Percentiles rank a stretch among this genome's conserved stretches.
These are phyloP conservation scores for Pseudonectria buxi DNA, from an alignment of 2,329 filamentous ascomycete genomes.

Conservation along the genomic window DNA sequence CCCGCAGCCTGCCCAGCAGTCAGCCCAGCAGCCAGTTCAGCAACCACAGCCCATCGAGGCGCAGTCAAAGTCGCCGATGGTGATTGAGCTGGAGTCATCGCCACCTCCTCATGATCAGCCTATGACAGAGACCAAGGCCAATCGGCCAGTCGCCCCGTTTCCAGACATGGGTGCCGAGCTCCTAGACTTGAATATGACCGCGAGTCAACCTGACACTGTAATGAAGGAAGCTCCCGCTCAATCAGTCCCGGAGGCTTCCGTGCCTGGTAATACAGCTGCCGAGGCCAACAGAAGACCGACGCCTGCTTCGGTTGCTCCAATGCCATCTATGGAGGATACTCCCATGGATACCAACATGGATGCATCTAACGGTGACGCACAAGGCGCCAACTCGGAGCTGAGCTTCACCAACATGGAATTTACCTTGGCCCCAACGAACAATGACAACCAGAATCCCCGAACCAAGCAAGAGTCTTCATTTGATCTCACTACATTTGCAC, in stretches of 20 bases:
- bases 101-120: constrained; percentile 24
- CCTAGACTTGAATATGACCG: constrained; percentile 17
- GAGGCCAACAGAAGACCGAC: constrained; percentile 22
- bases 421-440: constrained; percentile 39
- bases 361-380: constrained; percentile 9
- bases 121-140: constrained; percentile 26
- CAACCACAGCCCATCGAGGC: constrained; percentile 25
- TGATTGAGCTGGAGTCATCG: constrained; percentile 32
- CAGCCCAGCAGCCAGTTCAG: constrained; percentile 8
- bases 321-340: constrained; percentile 22
- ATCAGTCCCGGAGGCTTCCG: constrained; percentile 6
- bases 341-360: constrained; percentile 17
- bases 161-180: constrained; percentile 50
- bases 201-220: constrained; percentile 8
- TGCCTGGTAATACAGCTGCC: constrained; percentile 12
- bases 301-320: constrained; percentile 19
- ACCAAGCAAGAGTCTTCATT: constrained; percentile 34
- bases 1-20: constrained; percentile 10
- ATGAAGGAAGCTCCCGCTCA: constrained; percentile 18
- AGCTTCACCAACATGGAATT: constrained; percentile 54
- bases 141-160: constrained; percentile 45
- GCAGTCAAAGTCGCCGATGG: constrained; percentile 29
- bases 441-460: constrained; percentile 18
- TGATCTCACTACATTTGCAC: constrained; percentile 39
- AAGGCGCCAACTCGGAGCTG: constrained; percentile 30